Percentiles rank a stretch among this genome's conserved stretches.
phyloP scores from a whole-genome alignment of 805 yeast species.

The Wickerhamiella nectarea region DNA sequence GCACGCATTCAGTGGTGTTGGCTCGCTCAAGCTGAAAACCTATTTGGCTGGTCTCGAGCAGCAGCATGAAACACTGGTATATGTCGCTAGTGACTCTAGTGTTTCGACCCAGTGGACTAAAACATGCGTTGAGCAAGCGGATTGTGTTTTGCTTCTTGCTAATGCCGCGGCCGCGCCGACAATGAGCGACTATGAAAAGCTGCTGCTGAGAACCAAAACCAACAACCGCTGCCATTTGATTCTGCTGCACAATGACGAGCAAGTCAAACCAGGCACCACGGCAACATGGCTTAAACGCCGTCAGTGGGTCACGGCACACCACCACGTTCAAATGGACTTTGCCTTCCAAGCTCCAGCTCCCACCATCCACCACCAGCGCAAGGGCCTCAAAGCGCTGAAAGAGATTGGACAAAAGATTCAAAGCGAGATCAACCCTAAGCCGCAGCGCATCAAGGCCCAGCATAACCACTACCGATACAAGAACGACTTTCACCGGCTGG shows the following conservation, averaged over 20 bases:
- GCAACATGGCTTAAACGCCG: slow-evolving; percentile 72
- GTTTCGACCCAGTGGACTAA: slow-evolving; percentile 78
- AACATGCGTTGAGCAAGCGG: slow-evolving; percentile 90
- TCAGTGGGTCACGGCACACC: slow-evolving; percentile 86
- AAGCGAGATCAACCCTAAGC: slow-evolving; percentile 15
- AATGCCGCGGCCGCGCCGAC: slow-evolving; percentile 63
- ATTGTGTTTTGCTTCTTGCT: slow-evolving; percentile 78
- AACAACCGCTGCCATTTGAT: slow-evolving; percentile 82
- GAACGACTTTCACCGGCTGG: slow-evolving; percentile 78
- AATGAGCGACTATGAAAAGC: slow-evolving; percentile 74
- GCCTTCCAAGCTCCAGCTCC: slow-evolving; percentile 12
- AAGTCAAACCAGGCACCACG: slow-evolving; percentile 75
- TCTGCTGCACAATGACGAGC: slow-evolving; percentile 67
- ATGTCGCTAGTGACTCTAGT: slow-evolving; percentile 66
- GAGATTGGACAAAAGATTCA: slow-evolving; percentile 20
- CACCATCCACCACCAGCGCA: slow-evolving; percentile 14
- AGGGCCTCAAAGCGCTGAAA: slow-evolving; percentile 20
- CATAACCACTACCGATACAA: slow-evolving; percentile 43
- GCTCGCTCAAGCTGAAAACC: slow-evolving; percentile 75
- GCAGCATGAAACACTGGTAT: slow-evolving; percentile 71
- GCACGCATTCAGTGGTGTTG: slow-evolving; percentile 82
- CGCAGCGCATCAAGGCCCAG: slow-evolving; percentile 20
- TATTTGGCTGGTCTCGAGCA: slow-evolving; percentile 87
- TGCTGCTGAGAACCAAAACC: slow-evolving; percentile 60
- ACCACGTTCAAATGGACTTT: slow-evolving; percentile 65